Evolutionary conservation across 2,329 filamentous ascomycete species (phyloP), one percentile per base, ranked within the genome.

Genomic region (Penicillium verrucosum): DNA sequence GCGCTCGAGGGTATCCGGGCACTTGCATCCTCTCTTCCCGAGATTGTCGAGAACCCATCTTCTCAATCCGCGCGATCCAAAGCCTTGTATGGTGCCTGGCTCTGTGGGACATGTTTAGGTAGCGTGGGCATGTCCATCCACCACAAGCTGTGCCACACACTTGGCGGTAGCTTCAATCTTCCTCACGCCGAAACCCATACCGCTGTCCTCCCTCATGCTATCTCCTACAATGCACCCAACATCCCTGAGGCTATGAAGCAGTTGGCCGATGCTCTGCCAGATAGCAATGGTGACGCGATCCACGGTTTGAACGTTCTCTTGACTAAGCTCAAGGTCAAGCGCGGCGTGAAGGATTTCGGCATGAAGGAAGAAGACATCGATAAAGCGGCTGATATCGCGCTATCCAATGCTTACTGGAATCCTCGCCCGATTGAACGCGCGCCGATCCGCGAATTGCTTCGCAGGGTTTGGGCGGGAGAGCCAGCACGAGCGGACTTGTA

Each of bases 121-220:
- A 81, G 75, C 56, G 82, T 84, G 2, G 80, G 80, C 51, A 87
- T 88, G 83, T 80, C 83, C 2, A 78, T 88, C 14, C 86, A 88
- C 66, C 85, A 88, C 71, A 89, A 88, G 68, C 78, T 89, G 2
- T 87, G 85, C 72, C 85, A 88, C 66, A 83, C 82, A 0, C 75
- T 88, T 1, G 85, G 85, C 25, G 86, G 85, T 8, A 82, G 78
- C 62, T 86, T 88, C 69, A 80, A 82, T 59, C 77, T 89, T 7
- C 84, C 85, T 0, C 85, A 89, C 58, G 83, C 85, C 1, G 84
- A 87, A 68, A 87, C 85, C 0, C 86, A 88, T 64, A 84, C 84
- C 0, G 81, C 84, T 32, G 78, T 88, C 1, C 74, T 88, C 8
- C 84, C 85, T 0, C 85, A 88, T 64, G 82, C 83, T 0, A 71